Percentiles rank a stretch among this genome's conserved stretches.
Evolutionary conservation across 1,284 basidiomycete genomes (phyloP).

Genomic region (Apiotrichum domesticum): DNA sequence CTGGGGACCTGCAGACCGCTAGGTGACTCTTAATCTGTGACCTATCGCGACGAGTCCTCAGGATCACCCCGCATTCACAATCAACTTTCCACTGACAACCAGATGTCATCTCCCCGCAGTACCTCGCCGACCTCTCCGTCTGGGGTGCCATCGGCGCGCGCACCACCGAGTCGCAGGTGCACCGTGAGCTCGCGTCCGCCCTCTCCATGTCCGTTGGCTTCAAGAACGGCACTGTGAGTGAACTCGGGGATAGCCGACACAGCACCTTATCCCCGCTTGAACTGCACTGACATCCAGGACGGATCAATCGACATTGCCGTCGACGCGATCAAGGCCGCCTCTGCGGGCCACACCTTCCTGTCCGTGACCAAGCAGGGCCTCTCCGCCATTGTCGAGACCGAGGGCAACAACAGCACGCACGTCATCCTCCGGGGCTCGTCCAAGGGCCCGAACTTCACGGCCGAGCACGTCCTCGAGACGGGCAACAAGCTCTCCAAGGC

Average conservation of each 20-base stretch:
- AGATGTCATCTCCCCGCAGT: constrained; percentile 76
- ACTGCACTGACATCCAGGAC: constrained; percentile 38
- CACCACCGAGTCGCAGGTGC: constrained; percentile 90
- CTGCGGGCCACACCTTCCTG: constrained; percentile 81
- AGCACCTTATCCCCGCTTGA: not conserved
- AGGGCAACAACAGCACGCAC: constrained; percentile 51
- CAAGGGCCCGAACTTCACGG: constrained; percentile 76
- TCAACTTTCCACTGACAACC: not conserved
- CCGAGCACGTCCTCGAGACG: constrained; percentile 70
- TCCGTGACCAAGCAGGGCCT: constrained; percentile 88
- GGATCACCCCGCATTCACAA: too few relatives aligned
- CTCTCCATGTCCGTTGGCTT: constrained; percentile 83
- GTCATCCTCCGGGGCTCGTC: constrained; percentile 83
- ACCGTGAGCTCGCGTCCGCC: constrained; percentile 83
- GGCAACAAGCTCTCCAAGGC: constrained; percentile 72
- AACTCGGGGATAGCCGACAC: constrained; percentile 39
- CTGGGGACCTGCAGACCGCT: too few relatives aligned
- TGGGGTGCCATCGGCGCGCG: constrained; percentile 98
- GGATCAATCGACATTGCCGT: constrained; percentile 73
- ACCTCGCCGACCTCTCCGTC: constrained; percentile 63
- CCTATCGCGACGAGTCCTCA: too few relatives aligned
- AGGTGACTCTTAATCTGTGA: too few relatives aligned
- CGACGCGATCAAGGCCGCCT: constrained; percentile 84
- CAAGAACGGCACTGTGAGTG: constrained; percentile 56
- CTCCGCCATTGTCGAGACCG: constrained; percentile 84